Percentiles rank a stretch among this genome's conserved stretches.
These are phyloP conservation scores for Globisporangium cederbergense DNA, from an alignment of 352 stramenopile species.

Conservation along the genomic window DNA sequence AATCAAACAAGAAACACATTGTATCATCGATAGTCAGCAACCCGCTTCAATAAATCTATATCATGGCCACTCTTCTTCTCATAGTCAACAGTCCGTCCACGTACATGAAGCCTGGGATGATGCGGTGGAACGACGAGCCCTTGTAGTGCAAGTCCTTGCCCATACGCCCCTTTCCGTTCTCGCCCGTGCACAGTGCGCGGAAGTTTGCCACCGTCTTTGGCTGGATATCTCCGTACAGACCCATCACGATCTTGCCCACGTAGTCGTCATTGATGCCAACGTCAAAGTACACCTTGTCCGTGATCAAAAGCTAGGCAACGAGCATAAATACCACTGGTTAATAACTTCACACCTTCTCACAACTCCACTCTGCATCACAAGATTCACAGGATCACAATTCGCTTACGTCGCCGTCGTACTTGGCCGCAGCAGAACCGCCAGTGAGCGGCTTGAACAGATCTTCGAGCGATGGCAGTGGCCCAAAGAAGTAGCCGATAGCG, in stretches of 20 bases:
- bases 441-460: slow-evolving; percentile 40
- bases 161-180: slow-evolving; percentile 61
- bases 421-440: slow-evolving; percentile 22
- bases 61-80: not conserved
- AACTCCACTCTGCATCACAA: not conserved
- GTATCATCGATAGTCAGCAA: not conserved
- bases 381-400: too few species aligned
- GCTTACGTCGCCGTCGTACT: slow-evolving; percentile 47
- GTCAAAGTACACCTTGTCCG: slow-evolving; percentile 95
- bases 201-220: slow-evolving; percentile 84
- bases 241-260: slow-evolving; percentile 81
- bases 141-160: slow-evolving; percentile 97
- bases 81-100: slow-evolving; percentile 16
- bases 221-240: slow-evolving; percentile 73
- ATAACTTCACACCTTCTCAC: not conserved
- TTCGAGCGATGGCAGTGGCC: slow-evolving; percentile 57
- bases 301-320: slow-evolving; percentile 43
- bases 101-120: slow-evolving; percentile 95
- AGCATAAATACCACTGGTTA: not conserved
- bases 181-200: slow-evolving; percentile 72
- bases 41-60: not conserved
- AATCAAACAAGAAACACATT: not conserved
- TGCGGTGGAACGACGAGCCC: slow-evolving; percentile 92
- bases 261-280: slow-evolving; percentile 93
- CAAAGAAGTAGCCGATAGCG: slow-evolving; percentile 66